Evolutionary conservation across 1,284 basidiomycete species (phyloP).

Genomic region (Trametes versicolor): DNA sequence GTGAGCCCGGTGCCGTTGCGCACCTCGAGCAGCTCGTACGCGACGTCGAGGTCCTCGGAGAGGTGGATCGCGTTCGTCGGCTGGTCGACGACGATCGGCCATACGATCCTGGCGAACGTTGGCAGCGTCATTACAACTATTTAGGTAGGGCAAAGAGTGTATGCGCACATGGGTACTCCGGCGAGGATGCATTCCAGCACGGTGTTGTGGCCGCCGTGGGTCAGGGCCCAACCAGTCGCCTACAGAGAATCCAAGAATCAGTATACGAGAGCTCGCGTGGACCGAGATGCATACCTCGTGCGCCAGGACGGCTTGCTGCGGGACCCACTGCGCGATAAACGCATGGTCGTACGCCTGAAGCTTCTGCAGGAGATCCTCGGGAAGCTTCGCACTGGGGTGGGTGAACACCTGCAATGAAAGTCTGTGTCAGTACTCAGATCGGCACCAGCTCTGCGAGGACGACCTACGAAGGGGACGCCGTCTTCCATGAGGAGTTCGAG

Average conservation of each 20-base stretch:
- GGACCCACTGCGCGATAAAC: conserved; percentile 28
- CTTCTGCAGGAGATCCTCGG: conserved; percentile 13
- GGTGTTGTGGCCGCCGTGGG: conserved; percentile 37
- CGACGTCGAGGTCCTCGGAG: conserved; percentile 31
- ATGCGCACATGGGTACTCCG: conserved; percentile 28
- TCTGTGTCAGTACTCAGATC: no score
- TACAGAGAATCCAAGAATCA: background rate
- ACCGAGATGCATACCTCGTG: conserved; percentile 30
- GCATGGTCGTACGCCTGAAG: conserved; percentile 27
- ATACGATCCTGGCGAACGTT: conserved; percentile 19
- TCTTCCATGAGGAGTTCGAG: conserved; percentile 27
- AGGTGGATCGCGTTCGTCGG: conserved; percentile 35
- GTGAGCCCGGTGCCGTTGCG: conserved; percentile 32
- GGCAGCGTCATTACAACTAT: background rate
- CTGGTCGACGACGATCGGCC: conserved; percentile 40
- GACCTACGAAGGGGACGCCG: conserved; percentile 30
- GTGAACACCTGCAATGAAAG: conserved; percentile 28
- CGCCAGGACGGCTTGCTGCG: conserved; percentile 35
- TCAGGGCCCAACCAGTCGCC: conserved; percentile 37
- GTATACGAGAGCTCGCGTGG: background rate
- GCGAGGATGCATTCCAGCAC: conserved; percentile 30
- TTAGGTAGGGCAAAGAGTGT: background rate
- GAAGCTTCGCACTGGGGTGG: conserved; percentile 24
- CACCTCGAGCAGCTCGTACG: conserved; percentile 38
- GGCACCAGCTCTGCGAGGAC: background rate